Evolutionary conservation across 108 stramenopile species (phyloP), one percentile per base, ranked within the genome.

Genomic region (Cyclostephanos tholiformis): DNA sequence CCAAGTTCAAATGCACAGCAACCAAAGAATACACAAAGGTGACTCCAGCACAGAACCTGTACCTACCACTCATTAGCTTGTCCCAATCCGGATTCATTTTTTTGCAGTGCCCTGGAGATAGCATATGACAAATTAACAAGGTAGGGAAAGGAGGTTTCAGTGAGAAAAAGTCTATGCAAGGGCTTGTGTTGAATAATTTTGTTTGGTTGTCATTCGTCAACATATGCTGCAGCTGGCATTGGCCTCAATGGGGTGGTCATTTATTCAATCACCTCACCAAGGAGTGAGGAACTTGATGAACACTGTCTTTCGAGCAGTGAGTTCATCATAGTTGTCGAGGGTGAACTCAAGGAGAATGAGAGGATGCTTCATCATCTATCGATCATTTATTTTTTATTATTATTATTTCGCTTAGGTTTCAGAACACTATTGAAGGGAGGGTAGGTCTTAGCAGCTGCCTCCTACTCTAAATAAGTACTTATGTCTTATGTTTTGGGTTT

Each of bases 261-360:
- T 23, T 7, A 46, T 20, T 0, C 26, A n/a, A 19, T 6, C 6
- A 38, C 22, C 80, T 49, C 51, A 77, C 82, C 92, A 90, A 63
- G 94, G 94, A 11, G 91, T 91, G 53, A 84, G 90, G 71, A 91
- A 91, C 55, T 92, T 92, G 61, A 94, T 16, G 68, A 94, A 94
- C 29, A 94, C 86, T 9, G 88, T 89, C 80, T 95, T 95, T 0
- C 82, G 89, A 29, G 71, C 85, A 9, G 87, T 89, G 30, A 65
- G 39, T n/a, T 66, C 79, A 32, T 91, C 89, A 43, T 53, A 95
- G 80, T 87, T 92, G 43, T 81, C 86, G 23, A 83, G 72, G 0
- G 87, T 92, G 38, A 92, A 78, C 52, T 87, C 86, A 22, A 80
- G 74, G 69, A 78, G 50, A 71, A 55, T 12, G 41, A 41, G 41